Evolutionary conservation across 2,329 filamentous ascomycete species (phyloP).

Genomic region (Eurotiales sp.): DNA sequence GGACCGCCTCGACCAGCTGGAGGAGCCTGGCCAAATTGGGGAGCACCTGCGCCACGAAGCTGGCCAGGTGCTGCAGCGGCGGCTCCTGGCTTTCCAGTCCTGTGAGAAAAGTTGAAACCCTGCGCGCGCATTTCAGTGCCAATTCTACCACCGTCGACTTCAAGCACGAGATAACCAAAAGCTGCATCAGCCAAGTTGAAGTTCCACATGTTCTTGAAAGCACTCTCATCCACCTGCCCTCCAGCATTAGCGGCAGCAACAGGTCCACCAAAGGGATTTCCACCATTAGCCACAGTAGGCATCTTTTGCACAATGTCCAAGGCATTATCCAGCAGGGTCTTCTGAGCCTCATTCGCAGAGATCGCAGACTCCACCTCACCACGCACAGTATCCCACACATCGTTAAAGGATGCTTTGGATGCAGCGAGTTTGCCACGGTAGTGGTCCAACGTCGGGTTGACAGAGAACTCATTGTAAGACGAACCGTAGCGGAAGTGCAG

Average conservation of each 20-base stretch:
- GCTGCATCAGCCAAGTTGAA: slow-evolving; percentile 97
- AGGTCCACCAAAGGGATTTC: slow-evolving; percentile 92
- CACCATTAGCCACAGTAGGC: slow-evolving; percentile 89
- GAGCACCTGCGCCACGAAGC: slow-evolving; percentile 26
- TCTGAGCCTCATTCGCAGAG: slow-evolving; percentile 86
- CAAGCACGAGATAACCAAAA: slow-evolving; percentile 91
- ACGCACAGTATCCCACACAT: slow-evolving; percentile 99
- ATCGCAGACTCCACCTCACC: slow-evolving; percentile 93
- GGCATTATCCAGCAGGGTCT: slow-evolving; percentile 85
- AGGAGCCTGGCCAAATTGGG: slow-evolving; percentile 41
- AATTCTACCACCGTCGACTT: slow-evolving; percentile 92
- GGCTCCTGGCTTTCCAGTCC: slow-evolving; percentile 71
- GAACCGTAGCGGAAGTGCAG: slow-evolving; percentile 98
- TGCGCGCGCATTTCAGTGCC: slow-evolving; percentile 98
- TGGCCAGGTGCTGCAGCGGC: slow-evolving; percentile 28
- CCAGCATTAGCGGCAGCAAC: slow-evolving; percentile 65
- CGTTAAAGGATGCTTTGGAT: slow-evolving; percentile 97
- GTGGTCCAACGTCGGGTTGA: slow-evolving; percentile 96
- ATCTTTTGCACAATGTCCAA: slow-evolving; percentile 96
- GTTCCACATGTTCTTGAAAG: slow-evolving; percentile 99
- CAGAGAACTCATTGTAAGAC: slow-evolving; percentile 99
- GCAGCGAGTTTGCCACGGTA: slow-evolving; percentile 97
- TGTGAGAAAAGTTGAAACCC: slow-evolving; percentile 98
- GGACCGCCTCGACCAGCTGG: slow-evolving; percentile 27
- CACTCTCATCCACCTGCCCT: slow-evolving; percentile 94